Percentiles rank a stretch among this genome's conserved stretches.
Conservation (phyloP, 768 basidiomycete genomes). For the Paxillus rubicundulus region DNA sequence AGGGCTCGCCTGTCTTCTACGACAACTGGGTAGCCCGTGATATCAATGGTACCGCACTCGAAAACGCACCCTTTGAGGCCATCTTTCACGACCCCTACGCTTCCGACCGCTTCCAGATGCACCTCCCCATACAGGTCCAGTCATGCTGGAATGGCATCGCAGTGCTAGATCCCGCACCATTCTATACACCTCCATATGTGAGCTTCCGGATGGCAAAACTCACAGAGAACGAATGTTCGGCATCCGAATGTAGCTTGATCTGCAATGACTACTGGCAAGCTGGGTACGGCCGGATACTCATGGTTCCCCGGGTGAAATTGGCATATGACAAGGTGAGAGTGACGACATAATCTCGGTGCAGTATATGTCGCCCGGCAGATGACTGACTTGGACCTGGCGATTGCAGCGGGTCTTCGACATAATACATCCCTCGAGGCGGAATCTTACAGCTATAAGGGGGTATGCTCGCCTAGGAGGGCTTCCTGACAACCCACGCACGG, state of each 20-base stretch:
- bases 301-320: slow-evolving; percentile 95
- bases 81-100: slow-evolving; percentile 87
- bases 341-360: not conserved
- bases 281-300: slow-evolving; percentile 94
- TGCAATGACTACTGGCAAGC: slow-evolving; percentile 99
- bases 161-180: slow-evolving; percentile 90
- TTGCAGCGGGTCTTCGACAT: slow-evolving; percentile 88
- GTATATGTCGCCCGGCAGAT: not conserved
- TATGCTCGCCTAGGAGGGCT: slow-evolving; percentile 94
- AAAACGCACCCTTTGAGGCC: slow-evolving; percentile 94
- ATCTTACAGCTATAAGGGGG: slow-evolving; percentile 93
- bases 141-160: slow-evolving; percentile 99
- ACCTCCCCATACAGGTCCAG: slow-evolving; percentile 95
- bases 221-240: slow-evolving; percentile 87
- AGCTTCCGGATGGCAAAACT: slow-evolving; percentile 95
- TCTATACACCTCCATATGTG: slow-evolving; percentile 89
- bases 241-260: slow-evolving; percentile 92
- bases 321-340: slow-evolving; percentile 80
- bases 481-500: slow-evolving; percentile 92
- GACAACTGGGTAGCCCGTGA: slow-evolving; percentile 99
- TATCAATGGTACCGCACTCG: slow-evolving; percentile 96
- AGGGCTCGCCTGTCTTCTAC: slow-evolving; percentile 91
- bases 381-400: slow-evolving; percentile 3
- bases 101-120: slow-evolving; percentile 79
- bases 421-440: slow-evolving; percentile 86